These are phyloP conservation scores for Huntiella savannae DNA, from an alignment of 2,329 filamentous ascomycete genomes.

Conservation along the genomic window DNA sequence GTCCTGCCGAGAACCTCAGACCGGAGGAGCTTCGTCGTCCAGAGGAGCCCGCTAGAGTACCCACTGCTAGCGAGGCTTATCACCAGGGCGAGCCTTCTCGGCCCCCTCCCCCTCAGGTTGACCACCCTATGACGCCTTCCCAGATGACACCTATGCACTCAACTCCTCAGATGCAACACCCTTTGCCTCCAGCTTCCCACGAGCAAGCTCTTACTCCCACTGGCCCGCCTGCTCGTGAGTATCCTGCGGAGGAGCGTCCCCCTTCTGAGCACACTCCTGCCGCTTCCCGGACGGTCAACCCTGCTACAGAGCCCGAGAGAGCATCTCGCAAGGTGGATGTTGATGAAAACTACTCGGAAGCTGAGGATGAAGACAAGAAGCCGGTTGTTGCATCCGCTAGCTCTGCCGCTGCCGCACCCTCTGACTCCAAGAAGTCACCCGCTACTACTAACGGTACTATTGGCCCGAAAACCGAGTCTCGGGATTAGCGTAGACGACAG, in stretches of 20 bases:
- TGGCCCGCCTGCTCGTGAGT: constrained; percentile 32
- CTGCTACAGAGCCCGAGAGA: constrained; percentile 51
- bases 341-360: constrained; percentile 94
- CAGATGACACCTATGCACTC: constrained; percentile 46
- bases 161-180: constrained; percentile 30
- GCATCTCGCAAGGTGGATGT: constrained; percentile 91
- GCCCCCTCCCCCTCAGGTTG: constrained; percentile 37
- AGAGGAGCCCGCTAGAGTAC: constrained; percentile 42
- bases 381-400: constrained; percentile 18
- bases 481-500: constrained; percentile 8
- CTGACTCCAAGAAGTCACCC: constrained; percentile 30
- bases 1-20: constrained; percentile 53
- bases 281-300: constrained; percentile 18
- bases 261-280: constrained; percentile 23
- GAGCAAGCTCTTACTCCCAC: constrained; percentile 20
- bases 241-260: constrained; percentile 37
- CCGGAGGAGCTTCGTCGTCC: constrained; percentile 40
- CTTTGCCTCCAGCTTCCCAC: constrained; percentile 28
- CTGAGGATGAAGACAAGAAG: constrained; percentile 69
- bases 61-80: constrained; percentile 49
- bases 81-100: constrained; percentile 76
- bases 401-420: constrained; percentile 24
- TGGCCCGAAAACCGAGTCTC: constrained; percentile 28
- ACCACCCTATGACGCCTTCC: constrained; percentile 31
- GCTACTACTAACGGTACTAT: constrained; percentile 30